These are phyloP conservation scores for Tylopilus balloui DNA, from an alignment of 768 basidiomycete genomes.

Conservation along the genomic window DNA sequence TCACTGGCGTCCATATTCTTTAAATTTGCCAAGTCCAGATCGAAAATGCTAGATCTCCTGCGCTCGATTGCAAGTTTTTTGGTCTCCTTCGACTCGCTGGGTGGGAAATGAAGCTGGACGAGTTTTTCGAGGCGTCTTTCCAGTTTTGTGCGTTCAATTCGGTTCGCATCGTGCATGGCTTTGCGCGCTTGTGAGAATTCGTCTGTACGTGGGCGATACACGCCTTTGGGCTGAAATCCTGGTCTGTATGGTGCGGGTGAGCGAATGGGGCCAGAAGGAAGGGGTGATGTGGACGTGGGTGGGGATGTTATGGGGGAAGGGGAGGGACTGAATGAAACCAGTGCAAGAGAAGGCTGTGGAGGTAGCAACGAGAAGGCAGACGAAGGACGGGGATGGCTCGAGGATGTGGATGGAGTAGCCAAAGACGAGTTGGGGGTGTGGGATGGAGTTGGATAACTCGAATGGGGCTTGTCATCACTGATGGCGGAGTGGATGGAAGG, in stretches of 20 bases:
- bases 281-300: conserved; percentile 19
- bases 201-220: conserved; percentile 75
- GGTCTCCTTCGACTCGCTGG: conserved; percentile 11
- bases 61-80: conserved; percentile 16
- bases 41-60: conserved; percentile 68
- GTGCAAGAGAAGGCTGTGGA: conserved; percentile 10
- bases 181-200: conserved; percentile 56
- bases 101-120: conserved; percentile 63
- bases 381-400: conserved; percentile 8
- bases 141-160: conserved; percentile 78
- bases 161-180: conserved; percentile 39
- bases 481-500: conserved; percentile 28
- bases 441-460: conserved; percentile 7
- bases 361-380: conserved; percentile 2
- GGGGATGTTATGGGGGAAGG: conserved; percentile 26
- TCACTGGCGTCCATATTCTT: conserved; percentile 62
- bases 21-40: conserved; percentile 55
- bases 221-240: conserved; percentile 91
- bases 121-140: conserved; percentile 88
- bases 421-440: conserved; percentile 9
- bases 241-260: conserved; percentile 70
- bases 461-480: conserved; percentile 4
- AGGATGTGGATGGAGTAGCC: background rate
- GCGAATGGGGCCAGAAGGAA: conserved; percentile 19
- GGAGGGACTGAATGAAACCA: conserved; percentile 10